Percentiles rank a stretch among this genome's conserved stretches.
Conservation (phyloP, 192 early-diverging fungal genomes). For the Spizellomyces punctatus region DNA sequence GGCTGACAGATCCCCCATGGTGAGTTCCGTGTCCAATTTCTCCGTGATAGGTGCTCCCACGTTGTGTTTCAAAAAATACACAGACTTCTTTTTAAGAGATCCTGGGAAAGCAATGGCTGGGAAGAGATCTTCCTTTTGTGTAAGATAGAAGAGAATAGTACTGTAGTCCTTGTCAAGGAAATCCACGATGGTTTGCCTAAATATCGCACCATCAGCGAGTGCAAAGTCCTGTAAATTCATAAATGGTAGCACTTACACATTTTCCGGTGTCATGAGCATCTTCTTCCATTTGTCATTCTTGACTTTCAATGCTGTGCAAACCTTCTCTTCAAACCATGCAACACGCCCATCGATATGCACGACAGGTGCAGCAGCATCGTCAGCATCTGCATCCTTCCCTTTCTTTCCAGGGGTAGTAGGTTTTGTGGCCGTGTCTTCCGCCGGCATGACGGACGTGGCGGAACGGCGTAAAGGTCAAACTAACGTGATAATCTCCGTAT, state of each 20-base stretch:
- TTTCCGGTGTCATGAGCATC: constrained; percentile 47
- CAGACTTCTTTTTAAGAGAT: constrained; percentile 57
- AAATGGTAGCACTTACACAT: constrained; percentile 44
- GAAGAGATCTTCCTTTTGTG: constrained; percentile 60
- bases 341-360: constrained; percentile 56
- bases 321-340: constrained; percentile 61
- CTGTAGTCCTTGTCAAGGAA: constrained; percentile 60
- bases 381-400: constrained; percentile 49
- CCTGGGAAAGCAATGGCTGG: constrained; percentile 58
- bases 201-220: not conserved
- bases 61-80: constrained; percentile 63
- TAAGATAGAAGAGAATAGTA: constrained; percentile 65
- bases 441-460: constrained; percentile 19
- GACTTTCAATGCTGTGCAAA: constrained; percentile 56
- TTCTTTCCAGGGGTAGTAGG: constrained; percentile 47
- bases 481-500: too few relatives aligned
- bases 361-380: constrained; percentile 36
- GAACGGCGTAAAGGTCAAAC: too few relatives aligned
- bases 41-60: constrained; percentile 49
- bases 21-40: constrained; percentile 61
- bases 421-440: constrained; percentile 20
- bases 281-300: constrained; percentile 69
- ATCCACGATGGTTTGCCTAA: constrained; percentile 57
- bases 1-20: constrained; percentile 58
- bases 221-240: not conserved